phyloP scores from a whole-genome alignment of 306 rosid species.

The Carpinus viminea region DNA sequence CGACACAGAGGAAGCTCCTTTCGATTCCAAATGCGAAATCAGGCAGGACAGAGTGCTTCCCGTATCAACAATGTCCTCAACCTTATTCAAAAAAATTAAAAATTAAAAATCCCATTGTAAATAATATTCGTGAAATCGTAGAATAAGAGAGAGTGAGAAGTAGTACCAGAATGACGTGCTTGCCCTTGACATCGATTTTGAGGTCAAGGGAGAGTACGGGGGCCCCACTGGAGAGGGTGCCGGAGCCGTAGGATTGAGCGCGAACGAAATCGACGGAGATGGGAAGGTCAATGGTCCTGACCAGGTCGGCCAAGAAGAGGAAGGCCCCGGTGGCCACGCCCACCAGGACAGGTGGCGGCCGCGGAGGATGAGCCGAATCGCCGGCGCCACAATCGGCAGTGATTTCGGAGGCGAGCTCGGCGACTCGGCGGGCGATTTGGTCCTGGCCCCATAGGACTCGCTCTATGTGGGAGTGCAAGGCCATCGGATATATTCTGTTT shows the following conservation, averaged over 20 bases:
- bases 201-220: conserved; percentile 65
- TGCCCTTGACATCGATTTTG: conserved; percentile 61
- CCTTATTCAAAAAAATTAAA: conserved; percentile 33
- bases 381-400: conserved; percentile 33
- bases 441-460: conserved; percentile 61
- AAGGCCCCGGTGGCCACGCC: conserved; percentile 94
- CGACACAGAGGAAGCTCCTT: conserved; percentile 82
- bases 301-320: conserved; percentile 80
- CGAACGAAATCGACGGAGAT: conserved; percentile 64
- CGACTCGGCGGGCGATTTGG: conserved; percentile 66
- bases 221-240: conserved; percentile 52
- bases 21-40: conserved; percentile 56
- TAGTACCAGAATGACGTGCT: conserved; percentile 74
- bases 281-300: conserved; percentile 61
- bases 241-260: conserved; percentile 75
- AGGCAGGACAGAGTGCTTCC: conserved; percentile 65
- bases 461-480: conserved; percentile 57
- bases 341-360: conserved; percentile 53
- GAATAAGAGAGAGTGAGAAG: neutral
- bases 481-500: conserved; percentile 7
- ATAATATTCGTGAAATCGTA: neutral
- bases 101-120: neutral
- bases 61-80: conserved; percentile 85
- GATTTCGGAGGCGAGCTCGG: conserved; percentile 64
- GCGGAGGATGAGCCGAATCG: neutral